Evolutionary conservation across 306 rosid species (phyloP).

Genomic region (Vicia sativa): DNA sequence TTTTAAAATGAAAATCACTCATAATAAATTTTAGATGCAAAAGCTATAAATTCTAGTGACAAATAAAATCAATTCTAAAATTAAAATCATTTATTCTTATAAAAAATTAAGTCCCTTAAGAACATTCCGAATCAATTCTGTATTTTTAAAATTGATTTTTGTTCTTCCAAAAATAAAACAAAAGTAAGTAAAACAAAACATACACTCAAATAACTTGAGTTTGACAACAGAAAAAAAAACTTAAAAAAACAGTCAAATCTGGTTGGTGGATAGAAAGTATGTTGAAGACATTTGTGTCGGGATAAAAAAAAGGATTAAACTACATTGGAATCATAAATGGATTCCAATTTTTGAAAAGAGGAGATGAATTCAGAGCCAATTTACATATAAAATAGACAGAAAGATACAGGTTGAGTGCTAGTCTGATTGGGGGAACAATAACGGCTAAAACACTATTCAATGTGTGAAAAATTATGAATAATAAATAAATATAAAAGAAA

Average conservation of each 20-base stretch:
- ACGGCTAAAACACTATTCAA: background rate
- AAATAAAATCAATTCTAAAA: no score
- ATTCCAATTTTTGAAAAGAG: background rate
- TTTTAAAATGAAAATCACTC: no score
- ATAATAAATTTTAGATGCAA: no score
- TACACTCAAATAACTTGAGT: background rate
- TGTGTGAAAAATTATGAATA: background rate
- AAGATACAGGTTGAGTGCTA: background rate
- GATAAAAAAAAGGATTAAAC: background rate
- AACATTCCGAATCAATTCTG: no score
- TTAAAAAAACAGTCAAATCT: background rate
- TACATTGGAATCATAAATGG: background rate
- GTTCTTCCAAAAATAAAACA: no score
- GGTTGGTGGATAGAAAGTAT: slow-evolving; percentile 9
- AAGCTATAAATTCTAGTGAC: no score
- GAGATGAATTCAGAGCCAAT: background rate
- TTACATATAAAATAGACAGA: background rate
- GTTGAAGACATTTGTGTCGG: background rate
- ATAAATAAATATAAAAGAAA: background rate
- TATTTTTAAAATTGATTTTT: no score
- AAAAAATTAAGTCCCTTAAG: no score
- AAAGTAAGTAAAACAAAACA: no score
- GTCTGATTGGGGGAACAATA: background rate
- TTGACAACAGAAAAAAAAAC: background rate
- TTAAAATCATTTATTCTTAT: no score